Base-by-base conservation (phyloP, 352 stramenopile species). In the Globisporangium emineosum region DNA sequence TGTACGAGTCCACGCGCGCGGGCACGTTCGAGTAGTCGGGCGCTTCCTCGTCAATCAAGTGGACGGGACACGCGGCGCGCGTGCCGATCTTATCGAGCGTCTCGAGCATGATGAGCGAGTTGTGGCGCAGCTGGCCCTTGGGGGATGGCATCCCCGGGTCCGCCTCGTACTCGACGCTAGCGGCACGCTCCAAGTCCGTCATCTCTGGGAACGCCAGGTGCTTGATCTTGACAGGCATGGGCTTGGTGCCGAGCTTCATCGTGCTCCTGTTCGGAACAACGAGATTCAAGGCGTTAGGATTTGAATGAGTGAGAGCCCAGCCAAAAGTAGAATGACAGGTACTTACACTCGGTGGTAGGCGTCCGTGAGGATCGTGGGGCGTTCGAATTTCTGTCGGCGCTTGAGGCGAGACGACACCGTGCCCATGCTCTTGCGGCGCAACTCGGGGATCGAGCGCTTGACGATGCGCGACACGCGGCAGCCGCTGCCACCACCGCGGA, bases 81-180 rank as follows among this genome's bases (percentile, higher is more conserved):
- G 83, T 90, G 64, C 83, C 83, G 45, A 92, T 90, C 62, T 86
- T 87, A 68, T 92, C 83, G 30, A 90, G 67, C 23, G 76, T 90
- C 66, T 89, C 83, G n/a, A 92, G 66, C 23, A 72, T 67, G 37
- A 92, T 76, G 23, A 82, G 71, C 52, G 81, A 89, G 42, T 81
- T 62, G 23, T 57, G 70, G 21, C 56, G 80, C 57, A 90, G 71
- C 32, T 83, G 70, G 15, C 79, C 72, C 50, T 79, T 84, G 12
- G 79, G 81, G 1, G 77, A 79, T 10, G 83, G 70, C 77, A 90
- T 88, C 43, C 69, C 77, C 50, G 56, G 40, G 53, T 90, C 77
- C 2, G 58, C 70, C 47, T 88, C 81, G 19, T 70, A 56, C 21
- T 68, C 69, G 23, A 75, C 60, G 1, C 70, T 52, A 21, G 65